Evolutionary conservation across 1,284 basidiomycete genomes (phyloP), one percentile per base, ranked within the genome.

Genomic region (Irpex sp.): DNA sequence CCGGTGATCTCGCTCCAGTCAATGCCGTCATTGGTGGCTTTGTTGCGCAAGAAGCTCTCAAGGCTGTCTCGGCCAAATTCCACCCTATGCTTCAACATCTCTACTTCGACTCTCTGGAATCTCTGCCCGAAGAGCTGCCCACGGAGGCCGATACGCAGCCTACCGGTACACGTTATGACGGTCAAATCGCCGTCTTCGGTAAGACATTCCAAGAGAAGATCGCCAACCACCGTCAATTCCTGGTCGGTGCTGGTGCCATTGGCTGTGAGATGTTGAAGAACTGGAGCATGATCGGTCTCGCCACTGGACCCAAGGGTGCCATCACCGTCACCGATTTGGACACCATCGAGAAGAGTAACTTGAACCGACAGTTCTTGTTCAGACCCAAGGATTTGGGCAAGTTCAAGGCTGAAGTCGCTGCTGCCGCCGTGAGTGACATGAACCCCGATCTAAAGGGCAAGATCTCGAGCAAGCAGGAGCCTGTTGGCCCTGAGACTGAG

Each of bases 261-360:
- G 97, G 97, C 23, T 99, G 98, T 72, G 97, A 99, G 78, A 99
- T 99, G 97, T 79, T 99, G 71, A 99, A 99, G 83, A 99, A 99
- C 77, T 99, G 97, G 97, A 91, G 93, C 69, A 95, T 99, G 94
- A 98, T 99, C 86, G 97, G 97, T 67, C 80, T 99, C 55, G 96
- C 86, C 12, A 84, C 90, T 48, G 94, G 93, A 3, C 80, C 86
- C 14, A 80, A 88, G 58, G 97, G 94, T 21, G 78, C 84, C 59
- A 94, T 99, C 64, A 88, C 96, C 71, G 94, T 99, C 58, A 99
- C 97, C 14, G 97, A 99, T 75, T 79, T 99, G 71, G 97, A 99
- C 77, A 98, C 96, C 35, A 99, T 99, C 72, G 97, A 99, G 80
- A 99, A 99, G 86, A 94, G 91, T 70, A 99, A 99, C 75, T 77